Conservation (phyloP, 345 rosid species). For the Gossypium ekmanianum region DNA sequence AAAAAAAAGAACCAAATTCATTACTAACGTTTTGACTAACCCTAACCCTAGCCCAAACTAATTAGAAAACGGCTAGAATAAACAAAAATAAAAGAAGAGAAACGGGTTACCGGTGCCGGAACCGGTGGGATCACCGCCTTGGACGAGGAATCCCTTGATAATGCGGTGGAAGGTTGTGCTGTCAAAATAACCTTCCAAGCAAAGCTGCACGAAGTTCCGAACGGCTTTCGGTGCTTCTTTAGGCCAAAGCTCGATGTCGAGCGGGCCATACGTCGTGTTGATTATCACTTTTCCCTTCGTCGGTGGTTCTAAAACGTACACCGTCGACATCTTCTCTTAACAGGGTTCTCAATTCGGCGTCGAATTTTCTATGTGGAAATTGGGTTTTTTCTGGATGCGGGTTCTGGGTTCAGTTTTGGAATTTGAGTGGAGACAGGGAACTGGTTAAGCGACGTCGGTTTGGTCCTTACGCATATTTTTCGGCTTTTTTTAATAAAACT, state of each 20-base stretch:
- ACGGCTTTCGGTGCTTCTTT: slow-evolving; percentile 93
- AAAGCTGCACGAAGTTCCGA: slow-evolving; percentile 87
- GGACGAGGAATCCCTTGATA: slow-evolving; percentile 80
- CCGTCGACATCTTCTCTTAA: slow-evolving; percentile 56
- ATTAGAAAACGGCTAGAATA: not conserved
- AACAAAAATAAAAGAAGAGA: not conserved
- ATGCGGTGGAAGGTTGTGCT: slow-evolving; percentile 87
- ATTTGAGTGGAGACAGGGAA: not conserved
- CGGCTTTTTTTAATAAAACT: too few species aligned
- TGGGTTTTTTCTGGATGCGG: not conserved
- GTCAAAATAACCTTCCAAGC: slow-evolving; percentile 88
- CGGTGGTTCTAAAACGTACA: slow-evolving; percentile 89
- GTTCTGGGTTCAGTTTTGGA: not conserved
- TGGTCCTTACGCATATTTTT: not conserved
- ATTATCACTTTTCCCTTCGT: slow-evolving; percentile 88
- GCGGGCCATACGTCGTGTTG: slow-evolving; percentile 75
- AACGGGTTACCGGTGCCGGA: slow-evolving; percentile 64
- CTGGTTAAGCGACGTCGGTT: not conserved
- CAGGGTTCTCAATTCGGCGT: not conserved
- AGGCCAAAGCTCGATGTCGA: slow-evolving; percentile 95
- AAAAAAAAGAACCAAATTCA: slow-evolving; percentile 15
- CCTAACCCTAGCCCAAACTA: slow-evolving; percentile 5
- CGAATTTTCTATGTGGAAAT: not conserved
- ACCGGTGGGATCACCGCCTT: slow-evolving; percentile 90
- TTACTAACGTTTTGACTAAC: not conserved